Base-by-base conservation (phyloP, 1,139 yeast genomes). In the Tardiomyces digboiensis region DNA sequence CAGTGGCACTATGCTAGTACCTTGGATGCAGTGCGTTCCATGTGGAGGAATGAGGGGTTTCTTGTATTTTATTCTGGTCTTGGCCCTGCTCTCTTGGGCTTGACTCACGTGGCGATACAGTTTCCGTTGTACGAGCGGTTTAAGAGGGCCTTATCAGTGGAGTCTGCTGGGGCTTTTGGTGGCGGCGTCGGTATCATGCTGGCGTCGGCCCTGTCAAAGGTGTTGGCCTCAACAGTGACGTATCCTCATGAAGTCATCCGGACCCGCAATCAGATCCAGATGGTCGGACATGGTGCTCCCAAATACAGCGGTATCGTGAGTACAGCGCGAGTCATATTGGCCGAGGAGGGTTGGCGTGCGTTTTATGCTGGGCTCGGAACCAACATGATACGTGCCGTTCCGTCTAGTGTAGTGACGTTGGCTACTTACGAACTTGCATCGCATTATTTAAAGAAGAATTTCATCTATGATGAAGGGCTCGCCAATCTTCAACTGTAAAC, bases 161-260 rank as follows among this genome's bases (percentile, higher is more conserved):
- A 38, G 14, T n/a, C 39, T 8, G 38, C 42, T 29, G 22, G 21
- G 29, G 36, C 29, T 38, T 46, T 43, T 41, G 42, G 19, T 44
- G n/a, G 19, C 7, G 37, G 23, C 47, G 49, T 65, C 14, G 74
- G 78, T 48, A 69, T 87, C 41, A 72, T 87, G 4, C 55, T 75
- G 18, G 94, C 97, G 1, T 84, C 95, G 1, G 77, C 91, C 10
- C 57, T 81, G 10, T 83, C 96, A 6, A 91, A 91, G 61, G 84
- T 89, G 82, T 72, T 83, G 44, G 98, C 98, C 2, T 82, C 94
- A 44, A 72, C 88, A 2, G 72, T 87, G 44, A 89, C 98, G 0
- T 91, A 91, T 58, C 98, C 98, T 1, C 99, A 91, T 66, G 99
- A 91, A 62, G 91, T 91, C 38, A 71, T 93, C 42, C 75, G 99